Evolutionary conservation across 805 yeast species (phyloP).

Genomic region (Yarrowia deformans): DNA sequence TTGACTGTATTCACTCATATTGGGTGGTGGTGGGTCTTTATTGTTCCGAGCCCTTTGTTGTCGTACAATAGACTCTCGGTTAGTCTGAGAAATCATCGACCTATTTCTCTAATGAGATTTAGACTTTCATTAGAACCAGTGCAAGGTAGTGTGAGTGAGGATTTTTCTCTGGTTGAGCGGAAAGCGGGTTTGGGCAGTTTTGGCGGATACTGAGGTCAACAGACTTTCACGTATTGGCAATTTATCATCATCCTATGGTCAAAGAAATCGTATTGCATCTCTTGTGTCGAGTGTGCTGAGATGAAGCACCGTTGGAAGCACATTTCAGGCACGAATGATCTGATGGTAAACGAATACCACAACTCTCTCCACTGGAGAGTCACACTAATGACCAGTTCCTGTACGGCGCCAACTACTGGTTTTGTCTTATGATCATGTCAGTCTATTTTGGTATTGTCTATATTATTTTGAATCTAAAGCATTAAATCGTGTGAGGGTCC

Average conservation of each 20-base stretch:
- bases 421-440: no score
- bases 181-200: no score
- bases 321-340: constrained; percentile 1
- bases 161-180: not conserved
- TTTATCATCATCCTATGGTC: no score
- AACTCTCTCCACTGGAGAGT: no score
- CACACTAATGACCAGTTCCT: no score
- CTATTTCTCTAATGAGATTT: constrained; percentile 1
- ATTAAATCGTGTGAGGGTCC: constrained; percentile 19
- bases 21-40: not conserved
- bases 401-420: no score
- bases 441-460: constrained; percentile 21
- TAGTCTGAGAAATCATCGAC: constrained; percentile 11
- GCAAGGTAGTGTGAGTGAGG: not conserved
- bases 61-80: not conserved
- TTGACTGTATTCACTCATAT: no score
- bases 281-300: not conserved
- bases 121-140: not conserved
- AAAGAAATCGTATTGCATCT: not conserved
- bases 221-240: no score
- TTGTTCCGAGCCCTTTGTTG: not conserved
- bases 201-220: no score
- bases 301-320: not conserved
- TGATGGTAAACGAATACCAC: not conserved
- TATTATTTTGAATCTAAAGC: constrained; percentile 34